These are phyloP conservation scores for Aspergillus aculeatinus DNA, from an alignment of 2,329 filamentous ascomycete genomes.

Conservation along the genomic window DNA sequence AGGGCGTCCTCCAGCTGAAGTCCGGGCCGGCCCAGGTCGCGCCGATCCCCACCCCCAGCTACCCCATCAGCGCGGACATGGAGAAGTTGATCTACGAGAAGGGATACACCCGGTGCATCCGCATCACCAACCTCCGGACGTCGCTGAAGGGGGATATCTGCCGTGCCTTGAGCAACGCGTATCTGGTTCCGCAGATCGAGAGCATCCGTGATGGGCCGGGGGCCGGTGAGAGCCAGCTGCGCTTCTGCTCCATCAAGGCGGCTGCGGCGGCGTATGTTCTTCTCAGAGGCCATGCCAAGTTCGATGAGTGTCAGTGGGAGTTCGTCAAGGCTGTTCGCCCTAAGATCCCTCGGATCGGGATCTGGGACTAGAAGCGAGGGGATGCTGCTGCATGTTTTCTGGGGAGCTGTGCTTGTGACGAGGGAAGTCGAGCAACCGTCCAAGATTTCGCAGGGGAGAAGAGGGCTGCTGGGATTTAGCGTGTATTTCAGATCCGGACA, in stretches of 20 bases:
- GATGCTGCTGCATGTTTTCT: too few relatives aligned
- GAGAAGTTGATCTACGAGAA: slow-evolving; percentile 20
- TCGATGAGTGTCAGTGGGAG: slow-evolving; percentile 16
- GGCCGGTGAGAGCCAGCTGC: slow-evolving; percentile 14
- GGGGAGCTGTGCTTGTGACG: too few relatives aligned
- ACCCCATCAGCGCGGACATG: slow-evolving; percentile 28
- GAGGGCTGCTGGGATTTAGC: too few relatives aligned
- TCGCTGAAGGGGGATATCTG: slow-evolving; percentile 11
- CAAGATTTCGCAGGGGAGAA: too few relatives aligned
- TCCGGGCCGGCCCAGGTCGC: slow-evolving; percentile 20
- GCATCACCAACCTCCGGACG: slow-evolving; percentile 16
- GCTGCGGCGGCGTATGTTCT: slow-evolving; percentile 15
- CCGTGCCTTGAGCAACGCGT: slow-evolving; percentile 11
- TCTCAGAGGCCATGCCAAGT: slow-evolving; percentile 13
- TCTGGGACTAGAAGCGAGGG: not conserved
- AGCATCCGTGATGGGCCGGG: slow-evolving; percentile 15
- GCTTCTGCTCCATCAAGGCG: slow-evolving; percentile 24
- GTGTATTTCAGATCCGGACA: too few relatives aligned
- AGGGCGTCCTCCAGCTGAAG: slow-evolving; percentile 21
- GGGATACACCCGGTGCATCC: slow-evolving; percentile 29
- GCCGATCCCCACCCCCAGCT: slow-evolving; percentile 31
- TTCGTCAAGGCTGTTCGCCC: slow-evolving; percentile 15
- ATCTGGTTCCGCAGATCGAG: slow-evolving; percentile 18
- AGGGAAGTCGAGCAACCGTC: too few relatives aligned
- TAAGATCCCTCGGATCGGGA: not conserved